Base-by-base conservation (phyloP, 768 basidiomycete species). In the Lactarius quietus region DNA sequence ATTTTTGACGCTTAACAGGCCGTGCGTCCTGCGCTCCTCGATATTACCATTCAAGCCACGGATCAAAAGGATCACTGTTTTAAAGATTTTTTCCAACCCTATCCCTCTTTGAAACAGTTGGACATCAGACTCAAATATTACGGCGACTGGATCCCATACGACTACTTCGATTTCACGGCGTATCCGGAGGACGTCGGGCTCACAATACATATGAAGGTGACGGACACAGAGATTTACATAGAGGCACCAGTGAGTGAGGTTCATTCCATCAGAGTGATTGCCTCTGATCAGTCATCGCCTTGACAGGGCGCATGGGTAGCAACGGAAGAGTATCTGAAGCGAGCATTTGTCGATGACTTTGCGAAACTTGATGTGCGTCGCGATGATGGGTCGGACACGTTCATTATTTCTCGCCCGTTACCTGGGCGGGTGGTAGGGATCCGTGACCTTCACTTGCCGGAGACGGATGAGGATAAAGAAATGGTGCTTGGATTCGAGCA, bases 141-240 rank as follows among this genome's bases (percentile, higher is more conserved):
- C 36, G 36, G n/a, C 7, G 18, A 38, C 26, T 38, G 18, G 36
- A 20, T 61, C 18, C 59, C 59, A 17, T 18, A 17, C 23, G 10
- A 17, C 48, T 61, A 39, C 51, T 61, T 61, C 51, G 60, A 61
- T 39, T 61, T 61, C 36, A 61, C 51, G 26, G 20, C 20, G 36
- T 51, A 39, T 28, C 60, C 60, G n/a, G n/a, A n/a, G 28, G 36
- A 48, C 23, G 28, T 36, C 6, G 14, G 20, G 20, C 2, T 61
- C 38, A 18, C 18, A 29, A 61, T 61, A 38, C 36, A 61, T 6
- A 39, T 61, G 36, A 23, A 23, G 20, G 60, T n/a, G 26, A 3
- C 7, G 6, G 38, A 61, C n/a, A 15, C 26, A 4, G 33, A 45
- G n/a, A n/a, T n/a, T 14, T 31, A 8, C 23, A 43, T 18, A n/a